Base-by-base conservation (phyloP, 257 asterid species). In the Forsythia viridissima region DNA sequence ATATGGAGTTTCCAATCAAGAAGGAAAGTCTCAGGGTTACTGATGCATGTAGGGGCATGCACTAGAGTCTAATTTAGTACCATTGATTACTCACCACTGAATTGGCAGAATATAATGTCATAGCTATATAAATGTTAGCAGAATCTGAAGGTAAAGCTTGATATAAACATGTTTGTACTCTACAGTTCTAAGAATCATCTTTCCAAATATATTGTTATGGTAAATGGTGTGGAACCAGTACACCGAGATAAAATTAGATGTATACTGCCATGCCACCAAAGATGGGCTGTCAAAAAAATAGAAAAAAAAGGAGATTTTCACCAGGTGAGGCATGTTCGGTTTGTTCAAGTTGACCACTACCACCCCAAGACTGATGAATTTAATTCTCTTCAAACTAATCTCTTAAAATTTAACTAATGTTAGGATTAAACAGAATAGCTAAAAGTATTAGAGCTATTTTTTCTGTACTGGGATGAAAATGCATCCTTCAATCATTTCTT, bases 221-320 rank as follows among this genome's bases (percentile, higher is more conserved):
- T 61, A 61, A 21, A 24, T 61, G 16, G 69, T 9, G 37, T 9
- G n/a, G 11, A 15, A 61, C 38, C 15, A 61, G 37, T 61, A 61
- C 5, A 61, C 12, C 6, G 16, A 55, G 63, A 21, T n/a, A 21
- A 61, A 61, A 6, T 7, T 61, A 78, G 41, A 40, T 16, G 5
- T 15, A 63, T 16, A 70, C 18, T 2, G 63, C 59, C 74, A 74
- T 44, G 6, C 55, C 10, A 15, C 6, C 66, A 21, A 15, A 21
- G 79, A 38, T 44, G 67, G 48, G 63, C 61, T n/a, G 77, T 70
- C 66, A 13, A 79, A 65, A 41, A 67, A 15, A 36, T 8, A 24
- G 18, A 3, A 57, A 36, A 15, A 13, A 36, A 16, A 13, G 36
- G 67, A 61, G 65, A 18, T 55, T 42, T 18, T n/a, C 30, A 57